Percentiles rank a stretch among this genome's conserved stretches.
Evolutionary conservation across 129 eudicot species (phyloP).

Genomic region (Tagetes patula): DNA sequence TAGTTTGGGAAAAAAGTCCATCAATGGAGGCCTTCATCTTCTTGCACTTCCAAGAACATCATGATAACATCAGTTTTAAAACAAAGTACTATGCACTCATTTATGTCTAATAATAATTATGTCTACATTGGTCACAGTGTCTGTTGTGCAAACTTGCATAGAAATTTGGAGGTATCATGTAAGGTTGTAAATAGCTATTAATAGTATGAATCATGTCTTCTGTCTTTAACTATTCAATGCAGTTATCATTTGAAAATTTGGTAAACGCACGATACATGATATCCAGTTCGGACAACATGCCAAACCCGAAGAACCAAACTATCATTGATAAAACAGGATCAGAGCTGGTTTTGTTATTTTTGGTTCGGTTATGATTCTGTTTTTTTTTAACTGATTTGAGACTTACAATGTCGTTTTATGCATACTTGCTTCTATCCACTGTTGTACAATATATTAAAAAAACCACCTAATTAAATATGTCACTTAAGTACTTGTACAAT

Average conservation of each 20-base stretch:
- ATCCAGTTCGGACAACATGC: not conserved
- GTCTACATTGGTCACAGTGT: no score
- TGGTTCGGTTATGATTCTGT: not conserved
- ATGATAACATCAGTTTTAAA: not conserved
- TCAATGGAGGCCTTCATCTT: conserved; percentile 58
- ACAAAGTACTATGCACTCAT: no score
- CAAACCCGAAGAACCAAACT: not conserved
- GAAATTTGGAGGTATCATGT: no score
- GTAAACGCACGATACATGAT: not conserved
- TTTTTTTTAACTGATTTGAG: not conserved
- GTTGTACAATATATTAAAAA: no score
- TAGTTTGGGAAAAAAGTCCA: no score
- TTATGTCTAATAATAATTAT: no score
- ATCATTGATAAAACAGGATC: not conserved
- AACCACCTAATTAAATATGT: no score
- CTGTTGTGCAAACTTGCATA: no score
- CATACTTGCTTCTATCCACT: no score
- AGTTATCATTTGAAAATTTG: not conserved
- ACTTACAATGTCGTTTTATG: not conserved
- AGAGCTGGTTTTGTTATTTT: not conserved
- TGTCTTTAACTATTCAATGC: not conserved
- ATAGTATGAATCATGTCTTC: not conserved
- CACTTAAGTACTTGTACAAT: no score
- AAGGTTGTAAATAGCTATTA: no score
- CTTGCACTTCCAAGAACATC: conserved; percentile 48